A percentile compares a stretch with the other conserved stretches of the same genome.
Conservation (phyloP, 371 early-diverging fungal species). For the Lichtheimia corymbifera region DNA sequence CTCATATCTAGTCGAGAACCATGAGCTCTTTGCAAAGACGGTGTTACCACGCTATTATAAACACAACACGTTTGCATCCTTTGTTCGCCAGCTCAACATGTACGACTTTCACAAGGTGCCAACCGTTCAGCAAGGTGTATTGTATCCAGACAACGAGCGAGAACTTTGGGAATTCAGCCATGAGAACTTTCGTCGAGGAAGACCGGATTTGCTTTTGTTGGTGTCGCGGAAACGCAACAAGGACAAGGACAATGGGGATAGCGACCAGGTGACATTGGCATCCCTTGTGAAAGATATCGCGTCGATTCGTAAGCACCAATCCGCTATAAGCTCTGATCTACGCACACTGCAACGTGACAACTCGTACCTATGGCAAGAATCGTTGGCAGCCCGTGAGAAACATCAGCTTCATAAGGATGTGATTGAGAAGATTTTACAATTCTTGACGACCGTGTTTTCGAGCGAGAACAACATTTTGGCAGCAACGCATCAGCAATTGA, state of each 20-base stretch:
- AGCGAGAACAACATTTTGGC: slow-evolving; percentile 12
- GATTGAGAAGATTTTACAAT: slow-evolving; percentile 85
- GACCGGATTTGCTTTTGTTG: slow-evolving; percentile 52
- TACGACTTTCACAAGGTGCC: slow-evolving; percentile 85
- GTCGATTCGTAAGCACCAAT: slow-evolving; percentile 81
- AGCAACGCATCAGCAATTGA: slow-evolving; percentile 6
- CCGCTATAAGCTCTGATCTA: slow-evolving; percentile 78
- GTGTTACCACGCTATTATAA: slow-evolving; percentile 89
- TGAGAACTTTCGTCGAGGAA: slow-evolving; percentile 51
- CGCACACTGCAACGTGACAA: slow-evolving; percentile 84
- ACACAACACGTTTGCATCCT: slow-evolving; percentile 91
- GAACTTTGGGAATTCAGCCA: slow-evolving; percentile 65
- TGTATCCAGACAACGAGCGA: slow-evolving; percentile 62
- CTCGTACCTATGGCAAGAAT: slow-evolving; percentile 85
- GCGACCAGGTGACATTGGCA: slow-evolving; percentile 39
- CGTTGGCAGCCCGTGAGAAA: slow-evolving; percentile 69
- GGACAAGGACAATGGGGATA: slow-evolving; percentile 45
- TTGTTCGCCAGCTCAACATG: slow-evolving; percentile 96
- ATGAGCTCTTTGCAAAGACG: slow-evolving; percentile 80
- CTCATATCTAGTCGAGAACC: slow-evolving; percentile 50
- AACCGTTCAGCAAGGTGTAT: slow-evolving; percentile 74
- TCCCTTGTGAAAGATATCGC: slow-evolving; percentile 73
- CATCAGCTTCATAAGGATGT: slow-evolving; percentile 86
- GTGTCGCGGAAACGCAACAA: slow-evolving; percentile 54
- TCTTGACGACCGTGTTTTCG: slow-evolving; percentile 69